phyloP scores from a whole-genome alignment of 2,329 filamentous ascomycete genomes.

The Graphiopsis chlorocephala region DNA sequence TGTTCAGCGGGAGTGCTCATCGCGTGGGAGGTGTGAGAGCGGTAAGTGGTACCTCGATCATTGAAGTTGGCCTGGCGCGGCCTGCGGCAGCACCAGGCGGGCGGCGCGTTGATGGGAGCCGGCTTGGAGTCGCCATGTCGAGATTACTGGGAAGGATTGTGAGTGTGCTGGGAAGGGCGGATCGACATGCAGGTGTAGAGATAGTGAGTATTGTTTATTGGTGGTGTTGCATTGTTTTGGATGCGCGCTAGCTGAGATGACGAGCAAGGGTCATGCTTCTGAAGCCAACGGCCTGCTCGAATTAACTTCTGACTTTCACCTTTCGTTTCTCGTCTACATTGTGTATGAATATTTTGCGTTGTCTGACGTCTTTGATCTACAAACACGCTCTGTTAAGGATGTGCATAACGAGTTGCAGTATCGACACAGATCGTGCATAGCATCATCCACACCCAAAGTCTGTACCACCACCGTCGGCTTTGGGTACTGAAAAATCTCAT shows the following conservation, averaged over 20 bases:
- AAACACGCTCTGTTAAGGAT: too few species aligned
- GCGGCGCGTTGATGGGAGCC: slow-evolving; percentile 27
- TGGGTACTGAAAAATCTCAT: too few species aligned
- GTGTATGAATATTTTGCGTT: too few species aligned
- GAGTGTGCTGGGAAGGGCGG: background rate
- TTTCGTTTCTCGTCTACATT: background rate
- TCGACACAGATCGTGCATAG: too few species aligned
- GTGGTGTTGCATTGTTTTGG: background rate
- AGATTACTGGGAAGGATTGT: background rate
- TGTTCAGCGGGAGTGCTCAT: slow-evolving; percentile 22
- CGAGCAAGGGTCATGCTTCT: background rate
- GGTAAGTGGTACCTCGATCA: slow-evolving; percentile 30
- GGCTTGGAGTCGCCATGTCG: slow-evolving; percentile 20
- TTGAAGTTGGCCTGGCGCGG: slow-evolving; percentile 28
- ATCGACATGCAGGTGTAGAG: background rate
- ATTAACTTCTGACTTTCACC: background rate
- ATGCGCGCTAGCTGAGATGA: background rate
- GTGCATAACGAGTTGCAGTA: too few species aligned
- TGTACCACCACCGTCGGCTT: too few species aligned
- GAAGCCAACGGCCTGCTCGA: background rate
- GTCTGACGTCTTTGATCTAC: too few species aligned
- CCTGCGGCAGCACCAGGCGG: slow-evolving; percentile 17
- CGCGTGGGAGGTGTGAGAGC: slow-evolving; percentile 6
- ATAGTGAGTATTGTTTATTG: background rate
- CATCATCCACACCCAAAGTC: too few species aligned